phyloP scores from a whole-genome alignment of 164 flowering plant species.

The Kingdonia uniflora region DNA sequence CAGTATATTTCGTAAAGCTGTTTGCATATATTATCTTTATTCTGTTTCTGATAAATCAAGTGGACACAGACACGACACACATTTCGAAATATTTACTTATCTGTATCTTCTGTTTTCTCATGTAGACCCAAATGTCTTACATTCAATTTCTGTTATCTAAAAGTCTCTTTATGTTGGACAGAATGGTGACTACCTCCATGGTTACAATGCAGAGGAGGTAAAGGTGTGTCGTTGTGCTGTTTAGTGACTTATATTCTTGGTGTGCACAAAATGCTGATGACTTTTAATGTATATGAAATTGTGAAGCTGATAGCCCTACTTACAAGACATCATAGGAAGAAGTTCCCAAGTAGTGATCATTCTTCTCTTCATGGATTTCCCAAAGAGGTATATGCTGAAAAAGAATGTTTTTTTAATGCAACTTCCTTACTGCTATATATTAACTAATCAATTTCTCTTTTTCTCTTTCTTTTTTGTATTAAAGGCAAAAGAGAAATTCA shows the following conservation, averaged over 20 bases:
- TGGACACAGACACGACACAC: too few species aligned
- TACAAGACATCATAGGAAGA: slow-evolving; percentile 58
- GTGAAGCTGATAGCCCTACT: slow-evolving; percentile 60
- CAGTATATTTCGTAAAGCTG: too few species aligned
- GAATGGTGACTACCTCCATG: slow-evolving; percentile 53
- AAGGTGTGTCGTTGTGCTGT: slow-evolving; percentile 26
- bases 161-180: slow-evolving; percentile 11
- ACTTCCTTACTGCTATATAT: background rate
- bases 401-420: background rate
- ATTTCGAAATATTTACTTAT: too few species aligned
- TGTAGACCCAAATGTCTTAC: too few species aligned
- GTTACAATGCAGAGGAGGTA: slow-evolving; percentile 45
- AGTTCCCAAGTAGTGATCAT: slow-evolving; percentile 34
- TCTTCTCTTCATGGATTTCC: slow-evolving; percentile 23
- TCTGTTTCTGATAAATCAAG: too few species aligned
- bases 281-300: background rate
- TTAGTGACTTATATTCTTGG: background rate
- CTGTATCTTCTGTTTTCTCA: too few species aligned
- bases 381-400: slow-evolving; percentile 25
- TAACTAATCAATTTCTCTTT: background rate
- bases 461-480: background rate
- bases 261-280: slow-evolving; percentile 4
- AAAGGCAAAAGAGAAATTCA: slow-evolving; percentile 43
- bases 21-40: too few species aligned
- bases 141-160: too few species aligned